Percentiles rank a stretch among this genome's conserved stretches.
These are phyloP conservation scores for Podaxis pistillaris DNA, from an alignment of 768 basidiomycete species.

Conservation along the genomic window DNA sequence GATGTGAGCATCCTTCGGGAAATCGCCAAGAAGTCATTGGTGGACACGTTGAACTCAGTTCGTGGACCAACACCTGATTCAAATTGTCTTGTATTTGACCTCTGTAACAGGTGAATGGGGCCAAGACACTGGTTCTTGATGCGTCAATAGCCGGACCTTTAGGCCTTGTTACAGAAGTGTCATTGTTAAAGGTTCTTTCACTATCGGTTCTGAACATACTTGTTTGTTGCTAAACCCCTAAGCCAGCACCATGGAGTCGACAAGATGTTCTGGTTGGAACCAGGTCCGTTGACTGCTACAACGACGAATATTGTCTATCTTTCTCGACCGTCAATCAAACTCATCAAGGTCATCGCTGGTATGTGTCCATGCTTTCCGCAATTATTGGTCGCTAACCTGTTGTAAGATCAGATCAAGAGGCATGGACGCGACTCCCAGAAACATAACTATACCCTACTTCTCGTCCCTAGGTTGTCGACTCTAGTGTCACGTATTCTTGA, in stretches of 20 bases:
- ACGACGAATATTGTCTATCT: slow-evolving; percentile 93
- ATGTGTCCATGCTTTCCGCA: slow-evolving; percentile 28
- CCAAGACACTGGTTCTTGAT: slow-evolving; percentile 96
- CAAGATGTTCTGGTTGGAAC: slow-evolving; percentile 99
- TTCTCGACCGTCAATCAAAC: slow-evolving; percentile 81
- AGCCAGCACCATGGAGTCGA: slow-evolving; percentile 94
- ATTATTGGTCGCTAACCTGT: slow-evolving; percentile 24
- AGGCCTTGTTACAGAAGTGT: slow-evolving; percentile 92
- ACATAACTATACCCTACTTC: slow-evolving; percentile 81
- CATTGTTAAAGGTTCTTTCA: slow-evolving; percentile 75
- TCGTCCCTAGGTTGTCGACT: slow-evolving; percentile 86
- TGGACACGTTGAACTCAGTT: slow-evolving; percentile 85
- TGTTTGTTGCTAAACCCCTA: background rate
- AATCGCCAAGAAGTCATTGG: slow-evolving; percentile 72
- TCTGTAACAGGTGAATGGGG: slow-evolving; percentile 72
- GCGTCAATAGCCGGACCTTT: slow-evolving; percentile 85
- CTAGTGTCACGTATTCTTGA: slow-evolving; percentile 85
- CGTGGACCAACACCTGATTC: slow-evolving; percentile 17
- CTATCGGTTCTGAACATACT: background rate
- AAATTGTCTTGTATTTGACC: background rate
- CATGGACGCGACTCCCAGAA: slow-evolving; percentile 70
- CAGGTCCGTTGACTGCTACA: slow-evolving; percentile 76
- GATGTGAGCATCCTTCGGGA: slow-evolving; percentile 74
- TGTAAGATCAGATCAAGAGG: slow-evolving; percentile 86
- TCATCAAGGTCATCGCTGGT: slow-evolving; percentile 92